Conservation (phyloP, 177 flowering plant genomes). For the Vitis hybrid region DNA sequence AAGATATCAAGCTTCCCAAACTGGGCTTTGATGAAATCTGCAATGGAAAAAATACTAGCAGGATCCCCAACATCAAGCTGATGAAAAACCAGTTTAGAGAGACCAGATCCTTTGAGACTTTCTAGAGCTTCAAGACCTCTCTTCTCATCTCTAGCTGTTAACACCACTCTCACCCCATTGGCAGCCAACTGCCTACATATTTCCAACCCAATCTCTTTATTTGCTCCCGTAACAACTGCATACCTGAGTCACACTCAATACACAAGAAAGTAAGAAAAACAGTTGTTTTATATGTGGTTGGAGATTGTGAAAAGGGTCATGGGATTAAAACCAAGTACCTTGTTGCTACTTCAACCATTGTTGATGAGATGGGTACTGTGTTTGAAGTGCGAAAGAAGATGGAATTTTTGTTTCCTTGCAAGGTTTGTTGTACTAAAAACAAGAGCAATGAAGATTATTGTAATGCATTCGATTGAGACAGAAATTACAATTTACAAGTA, state of each 20-base stretch:
- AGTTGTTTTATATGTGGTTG: background rate
- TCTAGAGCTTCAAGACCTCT: conserved; percentile 48
- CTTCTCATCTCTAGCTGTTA: conserved; percentile 53
- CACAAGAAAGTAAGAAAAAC: background rate
- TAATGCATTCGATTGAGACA: too few species aligned
- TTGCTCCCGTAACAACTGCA: conserved; percentile 51
- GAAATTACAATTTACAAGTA: too few species aligned
- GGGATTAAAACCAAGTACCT: too few species aligned
- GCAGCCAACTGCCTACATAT: conserved; percentile 47
- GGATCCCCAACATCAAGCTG: conserved; percentile 49
- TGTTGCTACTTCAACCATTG: too few species aligned
- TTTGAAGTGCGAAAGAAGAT: too few species aligned
- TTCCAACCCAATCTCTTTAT: conserved; percentile 50
- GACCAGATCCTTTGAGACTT: conserved; percentile 31
- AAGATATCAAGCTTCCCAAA: conserved; percentile 59
- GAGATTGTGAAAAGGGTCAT: too few species aligned
- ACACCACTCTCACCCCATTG: conserved; percentile 35
- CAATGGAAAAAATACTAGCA: conserved; percentile 36
- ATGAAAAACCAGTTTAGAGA: conserved; percentile 43
- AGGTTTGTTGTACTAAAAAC: too few species aligned
- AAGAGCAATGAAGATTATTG: too few species aligned
- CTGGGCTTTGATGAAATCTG: conserved; percentile 33
- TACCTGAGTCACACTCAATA: conserved; percentile 19
- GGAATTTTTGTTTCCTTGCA: too few species aligned
- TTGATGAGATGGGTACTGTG: too few species aligned